Evolutionary conservation across 23 red algal genomes (phyloP), one percentile per base, ranked within the genome.

Genomic region (Gracilariopsis chorda): DNA sequence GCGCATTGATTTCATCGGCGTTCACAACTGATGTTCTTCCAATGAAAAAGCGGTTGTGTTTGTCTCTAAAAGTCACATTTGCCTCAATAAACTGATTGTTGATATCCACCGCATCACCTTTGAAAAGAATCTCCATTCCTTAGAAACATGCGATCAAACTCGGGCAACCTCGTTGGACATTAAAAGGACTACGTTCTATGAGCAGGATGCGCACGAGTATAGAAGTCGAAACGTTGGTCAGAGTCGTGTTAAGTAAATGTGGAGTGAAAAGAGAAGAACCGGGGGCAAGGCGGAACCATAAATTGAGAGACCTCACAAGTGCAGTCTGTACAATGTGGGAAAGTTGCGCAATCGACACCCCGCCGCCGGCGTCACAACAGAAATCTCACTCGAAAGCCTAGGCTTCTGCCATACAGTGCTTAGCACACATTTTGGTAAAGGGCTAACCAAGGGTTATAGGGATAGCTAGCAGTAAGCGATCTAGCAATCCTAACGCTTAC

Each of bases 91-190:
- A 76, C 10, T 76, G 70, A 76, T 45, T 8, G 10, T 25, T 33
- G 2, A 11, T 25, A 30, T 76, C 70, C 41, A 48, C 43, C 41
- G 19, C 27, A 25, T 76, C 70, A 52, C 70, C 4, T 29, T 45
- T 48, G 70, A 3, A 48, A 52, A 76, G 41, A 49, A 76, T 76
- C 70, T 76, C 70, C 70, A 76, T 76, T 3, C 24, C 60, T 65
- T 65, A 10, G 24, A 65, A 35, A 65, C 29, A 65, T 4, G 53
- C 53, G 60, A 65, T 35, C 16, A 9, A 65, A 16, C 29, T 65
- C 25, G 60, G 29, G 25, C 60, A 65, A 65, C 9, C 33, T 9
- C 60, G 11, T 65, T 35, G 21, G 24, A 65, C 21, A 35, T 34
- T 36, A 65, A 4, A 36, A 65, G 25, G 60, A 2, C 3, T 65